A percentile compares a stretch with the other conserved stretches of the same genome.
These are phyloP conservation scores for Pseudopyrenochaeta lycopersici DNA, from an alignment of 2,329 filamentous ascomycete genomes.

Conservation along the genomic window DNA sequence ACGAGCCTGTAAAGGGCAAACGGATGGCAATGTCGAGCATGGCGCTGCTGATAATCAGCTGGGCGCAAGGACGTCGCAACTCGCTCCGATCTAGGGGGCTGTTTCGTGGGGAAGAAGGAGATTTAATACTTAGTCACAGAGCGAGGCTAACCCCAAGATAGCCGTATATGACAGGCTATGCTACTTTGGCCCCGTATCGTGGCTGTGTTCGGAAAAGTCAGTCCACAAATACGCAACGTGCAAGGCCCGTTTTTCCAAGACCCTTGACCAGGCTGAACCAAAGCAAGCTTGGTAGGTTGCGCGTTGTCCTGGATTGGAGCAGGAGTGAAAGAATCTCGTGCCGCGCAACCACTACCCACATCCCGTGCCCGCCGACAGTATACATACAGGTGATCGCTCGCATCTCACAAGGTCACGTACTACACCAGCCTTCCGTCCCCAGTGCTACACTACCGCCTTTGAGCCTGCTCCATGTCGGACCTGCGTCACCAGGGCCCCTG, in stretches of 20 bases:
- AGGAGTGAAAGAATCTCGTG: not conserved
- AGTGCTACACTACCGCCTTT: not conserved
- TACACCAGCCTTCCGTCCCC: not conserved
- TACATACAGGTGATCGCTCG: not conserved
- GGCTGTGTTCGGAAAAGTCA: too few relatives aligned
- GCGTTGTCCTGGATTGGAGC: not conserved
- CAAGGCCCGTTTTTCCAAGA: not conserved
- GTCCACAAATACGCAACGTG: not conserved
- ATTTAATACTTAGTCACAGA: not conserved
- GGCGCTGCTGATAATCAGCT: not conserved
- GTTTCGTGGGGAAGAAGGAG: not conserved
- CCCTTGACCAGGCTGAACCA: not conserved
- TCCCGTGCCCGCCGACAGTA: not conserved
- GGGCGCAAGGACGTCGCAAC: not conserved
- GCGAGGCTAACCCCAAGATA: not conserved
- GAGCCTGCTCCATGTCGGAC: not conserved
- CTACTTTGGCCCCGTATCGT: not conserved
- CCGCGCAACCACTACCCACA: not conserved
- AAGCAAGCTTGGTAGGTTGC: not conserved
- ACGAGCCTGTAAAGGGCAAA: too few relatives aligned
- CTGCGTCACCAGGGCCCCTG: not conserved
- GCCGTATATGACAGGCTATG: not conserved
- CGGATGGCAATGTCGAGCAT: too few relatives aligned
- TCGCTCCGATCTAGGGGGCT: not conserved
- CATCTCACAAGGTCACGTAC: not conserved